Percentiles rank a stretch among this genome's conserved stretches.
phyloP scores from a whole-genome alignment of 257 asterid species.

The Solanum corneliomulleri region DNA sequence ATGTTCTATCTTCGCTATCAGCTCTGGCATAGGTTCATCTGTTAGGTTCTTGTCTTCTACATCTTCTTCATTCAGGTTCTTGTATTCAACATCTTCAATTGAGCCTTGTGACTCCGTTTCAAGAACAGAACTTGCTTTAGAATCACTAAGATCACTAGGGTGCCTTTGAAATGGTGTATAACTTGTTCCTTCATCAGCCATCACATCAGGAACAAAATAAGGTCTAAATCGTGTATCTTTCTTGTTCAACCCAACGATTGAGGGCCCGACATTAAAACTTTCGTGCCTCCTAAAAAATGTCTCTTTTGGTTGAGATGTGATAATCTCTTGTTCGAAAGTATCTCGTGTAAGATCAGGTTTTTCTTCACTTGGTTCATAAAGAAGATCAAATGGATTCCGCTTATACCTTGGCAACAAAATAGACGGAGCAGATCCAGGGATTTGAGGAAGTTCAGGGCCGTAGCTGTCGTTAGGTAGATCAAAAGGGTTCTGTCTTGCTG shows the following conservation, averaged over 20 bases:
- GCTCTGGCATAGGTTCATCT: slow-evolving; percentile 19
- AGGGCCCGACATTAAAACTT: slow-evolving; percentile 60
- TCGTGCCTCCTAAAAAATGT: slow-evolving; percentile 53
- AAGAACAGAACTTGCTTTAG: slow-evolving; percentile 64
- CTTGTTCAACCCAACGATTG: slow-evolving; percentile 38
- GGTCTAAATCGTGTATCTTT: slow-evolving; percentile 52
- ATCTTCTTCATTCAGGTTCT: slow-evolving; percentile 23
- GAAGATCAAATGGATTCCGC: slow-evolving; percentile 79
- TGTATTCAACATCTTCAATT: slow-evolving; percentile 41
- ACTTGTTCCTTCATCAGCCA: slow-evolving; percentile 42
- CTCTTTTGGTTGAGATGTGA: slow-evolving; percentile 33
- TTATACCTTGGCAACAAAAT: slow-evolving; percentile 52
- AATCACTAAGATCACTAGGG: slow-evolving; percentile 66
- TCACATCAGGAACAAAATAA: slow-evolving; percentile 47
- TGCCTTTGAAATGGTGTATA: slow-evolving; percentile 50
- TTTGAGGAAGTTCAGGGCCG: slow-evolving; percentile 48
- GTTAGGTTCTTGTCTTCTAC: neutral
- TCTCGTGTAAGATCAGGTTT: slow-evolving; percentile 69
- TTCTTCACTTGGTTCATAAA: slow-evolving; percentile 72
- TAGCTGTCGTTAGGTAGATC: slow-evolving; percentile 46
- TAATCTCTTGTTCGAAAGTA: slow-evolving; percentile 50
- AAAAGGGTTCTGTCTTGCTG: slow-evolving; percentile 65
- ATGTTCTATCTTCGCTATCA: slow-evolving; percentile 22
- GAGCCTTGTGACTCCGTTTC: slow-evolving; percentile 65
- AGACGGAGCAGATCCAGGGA: slow-evolving; percentile 97